These are phyloP conservation scores for Colletotrichum trifolii DNA, from an alignment of 2,329 filamentous ascomycete species.

Conservation along the genomic window DNA sequence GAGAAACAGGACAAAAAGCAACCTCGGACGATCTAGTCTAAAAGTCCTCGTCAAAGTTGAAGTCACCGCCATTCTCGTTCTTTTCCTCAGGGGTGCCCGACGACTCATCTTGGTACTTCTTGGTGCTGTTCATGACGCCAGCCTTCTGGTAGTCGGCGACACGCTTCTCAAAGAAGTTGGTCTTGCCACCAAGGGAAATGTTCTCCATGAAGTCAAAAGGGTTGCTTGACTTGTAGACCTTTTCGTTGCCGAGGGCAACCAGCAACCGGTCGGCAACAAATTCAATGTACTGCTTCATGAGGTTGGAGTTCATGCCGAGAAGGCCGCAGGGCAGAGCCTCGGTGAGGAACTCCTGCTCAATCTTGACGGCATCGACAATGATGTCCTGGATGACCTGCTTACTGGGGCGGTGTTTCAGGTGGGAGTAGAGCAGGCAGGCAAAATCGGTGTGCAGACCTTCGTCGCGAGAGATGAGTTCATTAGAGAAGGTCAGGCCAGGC, in stretches of 20 bases:
- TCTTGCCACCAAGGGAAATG: constrained; percentile 98
- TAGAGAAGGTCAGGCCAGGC: constrained; percentile 98
- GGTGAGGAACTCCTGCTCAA: constrained; percentile 98
- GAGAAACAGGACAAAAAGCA: constrained; percentile 35
- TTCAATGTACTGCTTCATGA: constrained; percentile 99
- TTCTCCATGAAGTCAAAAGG: constrained; percentile 99
- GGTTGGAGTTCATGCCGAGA: constrained; percentile 94
- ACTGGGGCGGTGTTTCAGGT: constrained; percentile 90
- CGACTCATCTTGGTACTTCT: constrained; percentile 69
- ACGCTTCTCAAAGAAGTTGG: constrained; percentile 99
- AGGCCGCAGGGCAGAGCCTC: constrained; percentile 93
- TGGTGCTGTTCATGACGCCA: constrained; percentile 94
- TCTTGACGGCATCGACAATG: constrained; percentile 91
- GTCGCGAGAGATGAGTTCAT: constrained; percentile 99
- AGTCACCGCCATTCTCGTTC: constrained; percentile 77
- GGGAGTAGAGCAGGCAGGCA: constrained; percentile 96
- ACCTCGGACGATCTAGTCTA: constrained; percentile 60
- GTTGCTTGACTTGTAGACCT: constrained; percentile 92
- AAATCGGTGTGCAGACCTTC: constrained; percentile 99
- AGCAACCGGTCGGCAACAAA: constrained; percentile 97
- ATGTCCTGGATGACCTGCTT: constrained; percentile 85
- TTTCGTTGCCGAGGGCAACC: constrained; percentile 91
- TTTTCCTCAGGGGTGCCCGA: constrained; percentile 59
- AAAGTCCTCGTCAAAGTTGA: constrained; percentile 97
- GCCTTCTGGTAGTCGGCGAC: constrained; percentile 99